These are phyloP conservation scores for Fonsecaea monophora DNA, from an alignment of 2,329 filamentous ascomycete species.

Conservation along the genomic window DNA sequence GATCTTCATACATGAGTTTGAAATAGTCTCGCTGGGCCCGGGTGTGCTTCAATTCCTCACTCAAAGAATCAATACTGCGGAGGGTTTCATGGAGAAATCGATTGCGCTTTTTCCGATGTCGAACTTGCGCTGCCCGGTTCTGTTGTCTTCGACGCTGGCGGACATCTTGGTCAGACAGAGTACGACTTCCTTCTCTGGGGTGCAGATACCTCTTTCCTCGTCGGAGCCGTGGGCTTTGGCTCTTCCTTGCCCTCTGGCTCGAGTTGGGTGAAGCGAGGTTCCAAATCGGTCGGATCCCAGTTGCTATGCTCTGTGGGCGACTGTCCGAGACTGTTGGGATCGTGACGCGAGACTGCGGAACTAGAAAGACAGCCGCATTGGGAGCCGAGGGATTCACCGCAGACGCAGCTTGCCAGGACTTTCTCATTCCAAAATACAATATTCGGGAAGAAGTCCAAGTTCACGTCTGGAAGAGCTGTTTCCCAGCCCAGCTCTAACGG, in stretches of 20 bases:
- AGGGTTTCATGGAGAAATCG: constrained; percentile 21
- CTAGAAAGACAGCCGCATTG: constrained; percentile 10
- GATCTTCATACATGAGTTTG: constrained; percentile 19
- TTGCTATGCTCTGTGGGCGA: background rate
- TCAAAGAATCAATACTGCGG: constrained; percentile 19
- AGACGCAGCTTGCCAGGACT: constrained; percentile 4
- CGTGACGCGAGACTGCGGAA: background rate
- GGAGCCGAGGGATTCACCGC: constrained; percentile 1
- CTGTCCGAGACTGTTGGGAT: background rate
- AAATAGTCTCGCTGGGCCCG: constrained; percentile 17
- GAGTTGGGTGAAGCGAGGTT: background rate
- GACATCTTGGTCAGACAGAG: constrained; percentile 4
- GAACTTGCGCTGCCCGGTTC: constrained; percentile 19
- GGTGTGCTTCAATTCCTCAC: constrained; percentile 19
- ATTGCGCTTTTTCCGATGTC: constrained; percentile 22
- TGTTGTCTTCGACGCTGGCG: constrained; percentile 21
- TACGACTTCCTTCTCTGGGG: background rate
- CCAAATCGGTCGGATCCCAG: background rate
- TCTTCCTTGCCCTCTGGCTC: constrained; percentile 11
- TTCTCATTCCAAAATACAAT: constrained; percentile 4
- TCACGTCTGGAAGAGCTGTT: background rate
- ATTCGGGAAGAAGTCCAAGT: background rate
- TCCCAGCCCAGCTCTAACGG: background rate
- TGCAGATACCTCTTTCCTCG: constrained; percentile 17
- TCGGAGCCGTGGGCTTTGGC: background rate